phyloP scores from a whole-genome alignment of 2,329 filamentous ascomycete genomes.

The Aspergillus jensenii region DNA sequence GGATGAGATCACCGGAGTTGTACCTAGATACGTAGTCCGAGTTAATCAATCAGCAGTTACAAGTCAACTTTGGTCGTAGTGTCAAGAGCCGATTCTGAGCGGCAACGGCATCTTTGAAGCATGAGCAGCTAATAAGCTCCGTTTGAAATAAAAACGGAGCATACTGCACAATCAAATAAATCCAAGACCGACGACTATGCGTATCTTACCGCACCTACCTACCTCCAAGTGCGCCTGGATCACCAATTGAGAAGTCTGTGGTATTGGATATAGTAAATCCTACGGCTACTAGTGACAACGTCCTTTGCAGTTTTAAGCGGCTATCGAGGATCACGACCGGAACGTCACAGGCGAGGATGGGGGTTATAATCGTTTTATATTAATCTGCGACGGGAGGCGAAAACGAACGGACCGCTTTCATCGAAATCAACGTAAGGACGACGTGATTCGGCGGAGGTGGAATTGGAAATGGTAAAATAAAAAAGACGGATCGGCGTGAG shows the following conservation, averaged over 20 bases:
- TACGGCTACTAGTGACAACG: constrained; percentile 11
- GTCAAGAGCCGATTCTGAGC: too few relatives aligned
- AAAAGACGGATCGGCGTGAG: constrained; percentile 26
- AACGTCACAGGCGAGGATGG: constrained; percentile 17
- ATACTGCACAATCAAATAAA: not conserved
- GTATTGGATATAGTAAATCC: not conserved
- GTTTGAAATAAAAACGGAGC: too few relatives aligned
- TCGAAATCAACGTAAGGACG: constrained; percentile 25
- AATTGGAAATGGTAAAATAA: constrained; percentile 14
- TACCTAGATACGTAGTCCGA: too few relatives aligned
- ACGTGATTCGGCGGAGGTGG: constrained; percentile 19
- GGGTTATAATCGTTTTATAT: constrained; percentile 23
- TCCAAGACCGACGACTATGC: not conserved
- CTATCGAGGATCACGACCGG: constrained; percentile 10
- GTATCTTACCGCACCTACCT: not conserved
- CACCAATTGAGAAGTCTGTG: not conserved
- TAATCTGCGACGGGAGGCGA: constrained; percentile 24
- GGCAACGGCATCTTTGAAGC: too few relatives aligned
- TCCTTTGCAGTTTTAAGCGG: not conserved
- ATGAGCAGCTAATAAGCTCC: not conserved
- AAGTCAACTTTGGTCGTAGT: too few relatives aligned
- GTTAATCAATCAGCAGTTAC: too few relatives aligned
- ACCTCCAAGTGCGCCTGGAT: not conserved
- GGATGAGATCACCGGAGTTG: too few relatives aligned
- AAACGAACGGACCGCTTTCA: constrained; percentile 24